Evolutionary conservation across 2,329 filamentous ascomycete genomes (phyloP).

Genomic region (Fusarium protoensiforme): DNA sequence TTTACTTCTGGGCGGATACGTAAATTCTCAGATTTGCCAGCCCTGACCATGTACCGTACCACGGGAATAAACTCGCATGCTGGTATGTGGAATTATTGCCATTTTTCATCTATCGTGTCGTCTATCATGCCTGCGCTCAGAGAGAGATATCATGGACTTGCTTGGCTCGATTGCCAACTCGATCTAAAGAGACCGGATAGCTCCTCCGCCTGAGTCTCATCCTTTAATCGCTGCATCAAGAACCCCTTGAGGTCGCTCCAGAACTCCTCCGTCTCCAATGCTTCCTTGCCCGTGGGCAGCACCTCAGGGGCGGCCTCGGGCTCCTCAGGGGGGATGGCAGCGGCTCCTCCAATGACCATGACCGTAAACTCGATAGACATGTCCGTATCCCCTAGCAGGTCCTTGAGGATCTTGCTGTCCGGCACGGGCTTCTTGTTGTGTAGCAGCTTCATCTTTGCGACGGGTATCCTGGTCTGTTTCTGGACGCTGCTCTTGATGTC

Average conservation of each 20-base stretch:
- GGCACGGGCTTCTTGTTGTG: conserved; percentile 86
- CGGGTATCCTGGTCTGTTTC: conserved; percentile 68
- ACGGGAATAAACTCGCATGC: conserved; percentile 44
- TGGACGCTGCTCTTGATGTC: conserved; percentile 81
- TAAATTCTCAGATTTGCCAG: conserved; percentile 44
- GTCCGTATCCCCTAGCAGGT: conserved; percentile 68
- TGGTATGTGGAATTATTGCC: conserved; percentile 44
- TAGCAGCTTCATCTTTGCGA: conserved; percentile 87
- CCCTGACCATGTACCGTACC: conserved; percentile 46
- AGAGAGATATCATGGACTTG: conserved; percentile 36
- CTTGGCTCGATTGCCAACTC: conserved; percentile 70
- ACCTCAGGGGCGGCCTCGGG: conserved; percentile 41
- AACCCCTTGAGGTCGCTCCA: conserved; percentile 89
- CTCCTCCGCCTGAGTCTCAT: conserved; percentile 72
- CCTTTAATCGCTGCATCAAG: conserved; percentile 80
- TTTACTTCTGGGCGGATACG: conserved; percentile 41
- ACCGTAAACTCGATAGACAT: conserved; percentile 78
- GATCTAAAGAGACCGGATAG: conserved; percentile 75
- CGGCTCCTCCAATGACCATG: conserved; percentile 84
- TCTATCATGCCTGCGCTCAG: conserved; percentile 19
- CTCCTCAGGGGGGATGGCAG: conserved; percentile 56
- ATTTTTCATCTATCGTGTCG: conserved; percentile 22
- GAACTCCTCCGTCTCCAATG: conserved; percentile 78
- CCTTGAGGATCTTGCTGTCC: conserved; percentile 81
- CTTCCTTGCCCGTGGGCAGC: conserved; percentile 61